A percentile compares a stretch with the other conserved stretches of the same genome.
These are phyloP conservation scores for Aurinia saxatilis DNA, from an alignment of 345 rosid genomes.

Conservation along the genomic window DNA sequence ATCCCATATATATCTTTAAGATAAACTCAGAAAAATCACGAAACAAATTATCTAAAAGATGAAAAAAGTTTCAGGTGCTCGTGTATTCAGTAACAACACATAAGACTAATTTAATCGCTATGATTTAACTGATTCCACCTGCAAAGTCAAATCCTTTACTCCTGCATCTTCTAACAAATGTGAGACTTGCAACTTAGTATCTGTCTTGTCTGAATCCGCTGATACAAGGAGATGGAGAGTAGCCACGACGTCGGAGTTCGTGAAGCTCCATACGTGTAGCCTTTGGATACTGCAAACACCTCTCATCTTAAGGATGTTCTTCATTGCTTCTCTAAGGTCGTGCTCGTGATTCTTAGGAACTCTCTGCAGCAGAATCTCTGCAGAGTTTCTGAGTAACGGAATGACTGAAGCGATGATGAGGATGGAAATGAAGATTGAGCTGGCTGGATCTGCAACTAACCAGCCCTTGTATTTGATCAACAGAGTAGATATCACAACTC, in stretches of 20 bases:
- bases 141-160: slow-evolving; percentile 77
- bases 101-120: slow-evolving; percentile 7
- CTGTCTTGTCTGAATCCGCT: slow-evolving; percentile 49
- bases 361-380: slow-evolving; percentile 81
- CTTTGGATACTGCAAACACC: slow-evolving; percentile 62
- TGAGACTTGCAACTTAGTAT: slow-evolving; percentile 50
- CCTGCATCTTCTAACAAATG: slow-evolving; percentile 64
- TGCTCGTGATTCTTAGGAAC: slow-evolving; percentile 71
- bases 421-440: slow-evolving; percentile 86
- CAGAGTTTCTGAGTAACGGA: slow-evolving; percentile 86
- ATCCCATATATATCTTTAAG: neutral
- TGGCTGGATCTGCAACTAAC: slow-evolving; percentile 96
- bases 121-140: slow-evolving; percentile 45
- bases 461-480: slow-evolving; percentile 95
- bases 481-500: slow-evolving; percentile 92
- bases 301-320: slow-evolving; percentile 42
- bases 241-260: slow-evolving; percentile 76
- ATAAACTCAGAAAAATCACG: neutral
- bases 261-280: slow-evolving; percentile 84
- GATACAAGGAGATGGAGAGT: slow-evolving; percentile 69
- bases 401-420: slow-evolving; percentile 84
- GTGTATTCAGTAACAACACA: neutral
- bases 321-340: slow-evolving; percentile 48
- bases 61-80: neutral
- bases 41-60: neutral